phyloP scores from a whole-genome alignment of 352 stramenopile genomes.

The Pythium aquatile region DNA sequence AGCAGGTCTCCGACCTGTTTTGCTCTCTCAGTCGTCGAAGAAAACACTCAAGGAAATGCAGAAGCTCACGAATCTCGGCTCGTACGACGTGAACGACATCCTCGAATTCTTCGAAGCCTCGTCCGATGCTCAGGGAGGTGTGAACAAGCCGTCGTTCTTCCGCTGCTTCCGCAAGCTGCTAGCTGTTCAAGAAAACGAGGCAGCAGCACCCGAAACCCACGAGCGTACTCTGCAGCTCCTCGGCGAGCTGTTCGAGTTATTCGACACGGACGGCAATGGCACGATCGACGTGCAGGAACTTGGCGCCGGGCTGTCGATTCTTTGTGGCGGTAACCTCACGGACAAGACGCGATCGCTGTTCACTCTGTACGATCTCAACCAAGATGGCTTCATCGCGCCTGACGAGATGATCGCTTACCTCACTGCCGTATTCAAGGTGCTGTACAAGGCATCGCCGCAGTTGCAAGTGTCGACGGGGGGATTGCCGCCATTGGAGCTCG shows the following conservation, averaged over 20 bases:
- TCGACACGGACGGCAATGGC: constrained; percentile 80
- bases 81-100: constrained; percentile 86
- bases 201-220: constrained; percentile 33
- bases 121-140: constrained; percentile 52
- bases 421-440: constrained; percentile 81
- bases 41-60: constrained; percentile 72
- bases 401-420: constrained; percentile 85
- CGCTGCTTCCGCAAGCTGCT: constrained; percentile 84
- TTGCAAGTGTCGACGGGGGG: constrained; percentile 45
- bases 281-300: constrained; percentile 86
- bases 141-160: constrained; percentile 73
- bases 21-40: constrained; percentile 36
- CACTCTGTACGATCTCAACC: constrained; percentile 80
- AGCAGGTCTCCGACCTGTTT: background rate
- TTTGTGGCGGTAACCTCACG: constrained; percentile 71
- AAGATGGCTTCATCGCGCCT: constrained; percentile 77
- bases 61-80: constrained; percentile 69
- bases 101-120: constrained; percentile 84
- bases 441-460: constrained; percentile 81
- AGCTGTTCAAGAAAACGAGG: constrained; percentile 39
- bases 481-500: constrained; percentile 63
- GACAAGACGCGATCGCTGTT: constrained; percentile 82
- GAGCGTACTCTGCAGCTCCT: constrained; percentile 49
- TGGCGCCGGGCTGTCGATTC: constrained; percentile 80
- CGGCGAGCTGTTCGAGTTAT: constrained; percentile 76